phyloP scores from a whole-genome alignment of 371 early-diverging fungal species.

The Blastocladiella emersonii region DNA sequence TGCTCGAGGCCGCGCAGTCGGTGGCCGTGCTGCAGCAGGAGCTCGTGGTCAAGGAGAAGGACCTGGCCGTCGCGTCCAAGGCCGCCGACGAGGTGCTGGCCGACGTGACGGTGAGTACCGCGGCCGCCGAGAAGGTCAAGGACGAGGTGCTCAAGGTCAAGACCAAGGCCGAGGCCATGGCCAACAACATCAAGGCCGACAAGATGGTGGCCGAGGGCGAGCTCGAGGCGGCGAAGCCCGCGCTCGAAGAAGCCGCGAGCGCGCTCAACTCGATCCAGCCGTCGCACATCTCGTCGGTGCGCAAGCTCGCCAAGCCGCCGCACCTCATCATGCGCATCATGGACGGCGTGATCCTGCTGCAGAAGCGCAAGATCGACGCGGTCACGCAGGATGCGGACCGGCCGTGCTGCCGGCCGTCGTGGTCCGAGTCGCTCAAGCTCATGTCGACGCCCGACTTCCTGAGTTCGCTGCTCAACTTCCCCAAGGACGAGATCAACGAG shows the following conservation, averaged over 20 bases:
- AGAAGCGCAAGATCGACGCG: constrained; percentile 31
- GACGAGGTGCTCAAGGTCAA: constrained; percentile 45
- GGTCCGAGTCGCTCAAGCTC: constrained; percentile 39
- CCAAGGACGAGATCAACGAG: constrained; percentile 46
- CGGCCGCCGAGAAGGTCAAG: constrained; percentile 44
- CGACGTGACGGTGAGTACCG: constrained; percentile 38
- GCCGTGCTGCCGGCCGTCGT: constrained; percentile 39
- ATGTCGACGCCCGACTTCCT: constrained; percentile 42
- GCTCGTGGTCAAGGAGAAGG: constrained; percentile 45
- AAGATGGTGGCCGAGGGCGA: constrained; percentile 37
- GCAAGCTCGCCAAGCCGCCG: constrained; percentile 48
- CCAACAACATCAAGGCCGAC: constrained; percentile 40
- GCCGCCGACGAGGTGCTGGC: constrained; percentile 38
- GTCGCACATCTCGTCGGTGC: constrained; percentile 41
- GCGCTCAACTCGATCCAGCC: constrained; percentile 49
- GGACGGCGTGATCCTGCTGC: constrained; percentile 41
- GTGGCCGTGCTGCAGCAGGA: constrained; percentile 41
- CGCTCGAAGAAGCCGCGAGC: constrained; percentile 38
- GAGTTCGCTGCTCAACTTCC: constrained; percentile 32
- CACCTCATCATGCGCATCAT: constrained; percentile 50
- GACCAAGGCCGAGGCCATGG: constrained; percentile 40
- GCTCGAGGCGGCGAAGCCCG: constrained; percentile 45
- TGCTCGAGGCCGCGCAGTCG: constrained; percentile 38
- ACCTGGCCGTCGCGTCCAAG: constrained; percentile 38
- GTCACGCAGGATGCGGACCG: constrained; percentile 38